Evolutionary conservation across 225 moss, liverwort and hornwort species (phyloP).

Genomic region (Climacium dendroides): DNA sequence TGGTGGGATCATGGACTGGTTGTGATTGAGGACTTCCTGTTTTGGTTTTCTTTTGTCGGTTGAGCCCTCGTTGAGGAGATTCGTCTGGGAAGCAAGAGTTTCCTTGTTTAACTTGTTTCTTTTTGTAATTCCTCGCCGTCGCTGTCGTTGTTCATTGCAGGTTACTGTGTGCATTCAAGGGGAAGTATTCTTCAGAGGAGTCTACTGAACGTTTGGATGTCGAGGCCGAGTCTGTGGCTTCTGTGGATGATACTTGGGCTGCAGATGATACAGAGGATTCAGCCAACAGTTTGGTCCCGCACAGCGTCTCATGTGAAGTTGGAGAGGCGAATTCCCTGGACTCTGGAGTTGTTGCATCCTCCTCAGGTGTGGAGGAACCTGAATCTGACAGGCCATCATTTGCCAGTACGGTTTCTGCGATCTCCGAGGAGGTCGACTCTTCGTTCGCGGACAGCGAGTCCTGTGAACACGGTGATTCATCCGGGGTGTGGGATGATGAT

Average conservation of each 20-base stretch:
- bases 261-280: background rate
- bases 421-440: background rate
- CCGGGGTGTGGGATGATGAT: background rate
- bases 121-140: background rate
- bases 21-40: background rate
- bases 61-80: too few species aligned
- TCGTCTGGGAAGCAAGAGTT: background rate
- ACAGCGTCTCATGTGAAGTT: background rate
- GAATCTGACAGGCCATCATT: background rate
- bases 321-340: background rate
- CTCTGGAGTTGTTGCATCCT: background rate
- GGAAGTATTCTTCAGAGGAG: conserved; percentile 13
- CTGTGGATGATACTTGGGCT: background rate
- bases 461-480: background rate
- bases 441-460: background rate
- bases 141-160: background rate
- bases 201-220: background rate
- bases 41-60: background rate
- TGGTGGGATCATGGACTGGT: background rate
- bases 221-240: background rate
- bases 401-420: background rate
- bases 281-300: background rate
- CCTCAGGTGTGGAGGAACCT: background rate
- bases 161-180: conserved; percentile 31
- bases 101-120: background rate